These are phyloP conservation scores for Aspergillus udagawae DNA, from an alignment of 2,329 filamentous ascomycete genomes.

Conservation along the genomic window DNA sequence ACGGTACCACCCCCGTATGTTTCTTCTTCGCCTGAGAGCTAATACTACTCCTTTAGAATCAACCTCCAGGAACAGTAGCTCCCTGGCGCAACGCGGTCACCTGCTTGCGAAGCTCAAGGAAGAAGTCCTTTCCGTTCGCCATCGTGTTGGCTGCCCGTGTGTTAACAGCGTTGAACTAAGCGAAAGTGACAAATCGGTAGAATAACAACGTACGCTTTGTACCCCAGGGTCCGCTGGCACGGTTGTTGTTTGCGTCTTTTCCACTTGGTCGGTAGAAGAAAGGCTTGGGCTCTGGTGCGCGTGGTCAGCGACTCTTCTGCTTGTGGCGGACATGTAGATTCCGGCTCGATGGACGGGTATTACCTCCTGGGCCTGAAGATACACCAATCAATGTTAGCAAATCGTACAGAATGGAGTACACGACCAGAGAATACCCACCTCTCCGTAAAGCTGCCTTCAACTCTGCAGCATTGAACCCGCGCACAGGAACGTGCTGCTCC, in stretches of 20 bases:
- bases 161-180: conserved; percentile 5
- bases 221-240: conserved; percentile 41
- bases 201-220: conserved; percentile 37
- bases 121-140: conserved; percentile 48
- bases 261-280: conserved; percentile 37
- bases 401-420: background rate
- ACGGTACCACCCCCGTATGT: background rate
- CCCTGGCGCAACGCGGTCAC: conserved; percentile 38
- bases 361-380: conserved; percentile 28
- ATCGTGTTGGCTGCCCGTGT: conserved; percentile 41
- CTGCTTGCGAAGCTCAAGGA: conserved; percentile 47
- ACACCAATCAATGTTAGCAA: background rate
- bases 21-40: background rate
- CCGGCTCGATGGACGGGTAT: conserved; percentile 2
- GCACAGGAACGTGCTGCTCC: conserved; percentile 42
- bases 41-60: conserved; percentile 7
- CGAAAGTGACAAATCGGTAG: background rate
- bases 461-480: conserved; percentile 43
- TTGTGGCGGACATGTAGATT: background rate
- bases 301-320: conserved; percentile 3
- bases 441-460: conserved; percentile 38
- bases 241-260: conserved; percentile 33
- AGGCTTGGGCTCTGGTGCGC: conserved; percentile 27
- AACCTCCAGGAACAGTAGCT: conserved; percentile 33
- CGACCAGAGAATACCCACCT: conserved; percentile 24